Percentiles rank a stretch among this genome's conserved stretches.
These are phyloP conservation scores for Xylariaceae sp. DNA, from an alignment of 2,329 filamentous ascomycete genomes.

Conservation along the genomic window DNA sequence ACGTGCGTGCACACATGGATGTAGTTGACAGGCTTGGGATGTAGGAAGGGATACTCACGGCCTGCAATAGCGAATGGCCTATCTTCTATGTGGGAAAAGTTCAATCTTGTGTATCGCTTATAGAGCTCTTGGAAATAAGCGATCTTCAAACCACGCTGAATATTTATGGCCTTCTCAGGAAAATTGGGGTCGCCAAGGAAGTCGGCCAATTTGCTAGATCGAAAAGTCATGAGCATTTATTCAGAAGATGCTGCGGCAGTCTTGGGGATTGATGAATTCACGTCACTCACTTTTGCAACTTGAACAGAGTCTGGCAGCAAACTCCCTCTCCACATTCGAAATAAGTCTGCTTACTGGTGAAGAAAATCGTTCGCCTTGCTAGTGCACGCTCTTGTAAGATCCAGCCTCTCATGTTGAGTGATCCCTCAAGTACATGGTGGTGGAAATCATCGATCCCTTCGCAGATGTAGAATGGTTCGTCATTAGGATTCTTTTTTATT, in stretches of 20 bases:
- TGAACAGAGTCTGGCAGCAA: constrained; percentile 33
- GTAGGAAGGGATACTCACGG: neutral
- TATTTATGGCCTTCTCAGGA: constrained; percentile 8
- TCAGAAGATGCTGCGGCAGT: neutral
- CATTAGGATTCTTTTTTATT: neutral
- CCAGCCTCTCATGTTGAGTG: constrained; percentile 37
- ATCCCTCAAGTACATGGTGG: constrained; percentile 28
- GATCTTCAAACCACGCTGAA: constrained; percentile 5
- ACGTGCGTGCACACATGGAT: too few relatives aligned
- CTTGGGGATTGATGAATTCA: neutral
- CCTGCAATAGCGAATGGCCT: constrained; percentile 13
- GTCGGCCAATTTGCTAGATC: constrained; percentile 18
- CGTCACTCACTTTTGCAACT: constrained; percentile 33
- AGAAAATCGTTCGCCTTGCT: constrained; percentile 36
- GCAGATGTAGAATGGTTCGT: constrained; percentile 27
- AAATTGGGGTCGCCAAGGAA: constrained; percentile 32
- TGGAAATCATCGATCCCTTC: constrained; percentile 34
- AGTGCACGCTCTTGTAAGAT: constrained; percentile 39
- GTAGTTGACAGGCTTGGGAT: too few relatives aligned
- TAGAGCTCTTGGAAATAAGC: constrained; percentile 12
- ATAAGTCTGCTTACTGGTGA: constrained; percentile 35
- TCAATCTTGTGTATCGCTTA: constrained; percentile 7
- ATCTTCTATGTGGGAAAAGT: constrained; percentile 10
- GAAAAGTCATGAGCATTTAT: neutral
- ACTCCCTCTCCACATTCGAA: constrained; percentile 38